Conservation (phyloP, 192 early-diverging fungal genomes). For the Chytriomyces hyalinus region DNA sequence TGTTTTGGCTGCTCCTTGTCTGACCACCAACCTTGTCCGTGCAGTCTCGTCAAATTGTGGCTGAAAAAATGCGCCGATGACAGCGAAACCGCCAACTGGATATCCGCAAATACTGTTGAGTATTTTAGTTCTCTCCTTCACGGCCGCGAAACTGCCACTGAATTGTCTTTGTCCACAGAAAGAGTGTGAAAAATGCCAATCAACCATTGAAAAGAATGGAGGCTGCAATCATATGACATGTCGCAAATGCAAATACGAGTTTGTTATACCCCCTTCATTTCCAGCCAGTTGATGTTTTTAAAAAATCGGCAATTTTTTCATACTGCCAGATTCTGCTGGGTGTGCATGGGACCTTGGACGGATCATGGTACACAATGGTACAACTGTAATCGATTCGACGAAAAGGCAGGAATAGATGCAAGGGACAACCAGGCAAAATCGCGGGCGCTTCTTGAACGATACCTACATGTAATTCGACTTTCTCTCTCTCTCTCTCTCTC, state of each 20-base stretch:
- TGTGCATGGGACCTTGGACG: constrained; percentile 96
- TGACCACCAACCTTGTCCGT: constrained; percentile 89
- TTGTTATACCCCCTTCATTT: background rate
- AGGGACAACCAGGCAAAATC: constrained; percentile 88
- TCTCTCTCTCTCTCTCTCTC: constrained; percentile 11
- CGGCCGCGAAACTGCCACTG: no score
- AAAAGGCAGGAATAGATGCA: constrained; percentile 84
- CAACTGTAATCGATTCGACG: constrained; percentile 97
- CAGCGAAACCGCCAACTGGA: constrained; percentile 98
- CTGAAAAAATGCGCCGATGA: constrained; percentile 96
- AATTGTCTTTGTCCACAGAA: constrained; percentile 50
- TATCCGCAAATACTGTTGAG: constrained; percentile 68
- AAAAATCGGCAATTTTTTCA: constrained; percentile 4
- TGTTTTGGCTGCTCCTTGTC: constrained; percentile 91
- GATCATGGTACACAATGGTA: constrained; percentile 97
- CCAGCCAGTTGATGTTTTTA: background rate
- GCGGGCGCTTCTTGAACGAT: constrained; percentile 84
- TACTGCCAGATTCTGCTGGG: constrained; percentile 87
- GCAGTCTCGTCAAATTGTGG: constrained; percentile 83
- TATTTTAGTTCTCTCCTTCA: constrained; percentile 1
- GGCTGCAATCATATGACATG: constrained; percentile 99
- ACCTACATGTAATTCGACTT: constrained; percentile 79
- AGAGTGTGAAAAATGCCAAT: constrained; percentile 92
- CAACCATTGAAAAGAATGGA: constrained; percentile 99
- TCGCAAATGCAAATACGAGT: constrained; percentile 92